These are phyloP conservation scores for Wickerhamomyces rabaulensis DNA, from an alignment of 805 yeast species.

Conservation along the genomic window DNA sequence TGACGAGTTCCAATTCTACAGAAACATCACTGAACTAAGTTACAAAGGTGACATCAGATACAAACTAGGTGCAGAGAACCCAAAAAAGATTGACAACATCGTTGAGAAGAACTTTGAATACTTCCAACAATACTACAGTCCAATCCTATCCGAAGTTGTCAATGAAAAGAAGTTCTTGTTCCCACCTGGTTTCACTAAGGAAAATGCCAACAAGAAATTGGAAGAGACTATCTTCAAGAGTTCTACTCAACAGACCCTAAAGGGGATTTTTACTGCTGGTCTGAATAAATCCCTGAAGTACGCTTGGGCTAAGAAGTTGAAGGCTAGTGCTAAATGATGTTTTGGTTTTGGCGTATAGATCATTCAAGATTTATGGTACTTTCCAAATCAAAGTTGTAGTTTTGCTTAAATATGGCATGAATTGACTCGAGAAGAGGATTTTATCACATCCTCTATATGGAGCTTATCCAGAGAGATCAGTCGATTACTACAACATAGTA, in stretches of 20 bases:
- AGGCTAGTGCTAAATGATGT: constrained; percentile 24
- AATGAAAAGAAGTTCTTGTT: constrained; percentile 26
- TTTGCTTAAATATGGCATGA: no score
- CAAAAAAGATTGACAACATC: constrained; percentile 80
- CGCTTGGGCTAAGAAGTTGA: constrained; percentile 63
- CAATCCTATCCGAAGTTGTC: constrained; percentile 38
- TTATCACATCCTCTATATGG: no score
- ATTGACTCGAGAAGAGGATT: no score
- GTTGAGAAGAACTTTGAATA: constrained; percentile 68
- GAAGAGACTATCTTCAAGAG: constrained; percentile 57
- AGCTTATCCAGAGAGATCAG: no score
- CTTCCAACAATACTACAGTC: constrained; percentile 72
- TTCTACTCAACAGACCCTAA: constrained; percentile 70
- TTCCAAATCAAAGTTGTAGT: background rate
- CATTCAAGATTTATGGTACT: background rate
- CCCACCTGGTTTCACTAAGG: constrained; percentile 34
- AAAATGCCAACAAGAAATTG: constrained; percentile 32
- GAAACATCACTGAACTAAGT: constrained; percentile 72
- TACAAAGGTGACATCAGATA: constrained; percentile 90
- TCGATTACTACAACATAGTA: no score
- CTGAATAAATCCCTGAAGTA: constrained; percentile 61
- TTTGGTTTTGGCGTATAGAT: background rate
- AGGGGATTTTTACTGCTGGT: constrained; percentile 90
- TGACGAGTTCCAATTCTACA: constrained; percentile 63
- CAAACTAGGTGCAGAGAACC: constrained; percentile 85